These are phyloP conservation scores for Penicillium sp. DNA, from an alignment of 2,329 filamentous ascomycete species.

Conservation along the genomic window DNA sequence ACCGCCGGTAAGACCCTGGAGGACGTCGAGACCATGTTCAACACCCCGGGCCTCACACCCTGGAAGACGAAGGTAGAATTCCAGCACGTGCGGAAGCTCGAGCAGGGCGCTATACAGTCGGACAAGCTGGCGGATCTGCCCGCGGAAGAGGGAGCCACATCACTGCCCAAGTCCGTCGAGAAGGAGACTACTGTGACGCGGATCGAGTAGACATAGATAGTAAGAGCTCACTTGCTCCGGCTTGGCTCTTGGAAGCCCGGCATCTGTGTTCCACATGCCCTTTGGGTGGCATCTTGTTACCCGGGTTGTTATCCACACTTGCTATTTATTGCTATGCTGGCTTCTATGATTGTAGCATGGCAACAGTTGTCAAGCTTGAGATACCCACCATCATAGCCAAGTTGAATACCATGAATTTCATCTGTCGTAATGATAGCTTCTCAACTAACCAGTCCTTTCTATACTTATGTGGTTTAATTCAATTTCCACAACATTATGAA, in stretches of 20 bases:
- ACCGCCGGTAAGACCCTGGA: conserved; percentile 64
- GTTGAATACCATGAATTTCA: too few species aligned
- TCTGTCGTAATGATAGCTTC: too few species aligned
- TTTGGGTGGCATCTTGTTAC: background rate
- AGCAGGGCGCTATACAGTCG: conserved; percentile 12
- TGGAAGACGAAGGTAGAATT: conserved; percentile 20
- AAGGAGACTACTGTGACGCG: conserved; percentile 7
- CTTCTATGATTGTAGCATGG: too few species aligned
- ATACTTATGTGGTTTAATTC: too few species aligned
- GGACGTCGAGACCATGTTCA: conserved; percentile 70
- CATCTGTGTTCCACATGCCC: background rate
- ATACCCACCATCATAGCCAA: too few species aligned
- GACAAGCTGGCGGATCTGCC: conserved; percentile 13
- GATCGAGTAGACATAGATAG: conserved; percentile 5
- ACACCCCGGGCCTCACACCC: conserved; percentile 26
- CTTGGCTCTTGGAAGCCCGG: background rate
- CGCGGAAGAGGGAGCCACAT: conserved; percentile 8
- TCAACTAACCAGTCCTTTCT: too few species aligned
- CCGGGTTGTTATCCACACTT: too few species aligned
- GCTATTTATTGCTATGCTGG: too few species aligned
- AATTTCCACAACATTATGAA: too few species aligned
- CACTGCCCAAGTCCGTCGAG: conserved; percentile 3
- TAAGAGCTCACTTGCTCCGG: background rate
- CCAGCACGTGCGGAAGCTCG: conserved; percentile 16
- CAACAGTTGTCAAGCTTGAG: too few species aligned